Evolutionary conservation across 257 asterid genomes (phyloP), one percentile per base, ranked within the genome.

Genomic region (Dorcoceras hygrometricum): DNA sequence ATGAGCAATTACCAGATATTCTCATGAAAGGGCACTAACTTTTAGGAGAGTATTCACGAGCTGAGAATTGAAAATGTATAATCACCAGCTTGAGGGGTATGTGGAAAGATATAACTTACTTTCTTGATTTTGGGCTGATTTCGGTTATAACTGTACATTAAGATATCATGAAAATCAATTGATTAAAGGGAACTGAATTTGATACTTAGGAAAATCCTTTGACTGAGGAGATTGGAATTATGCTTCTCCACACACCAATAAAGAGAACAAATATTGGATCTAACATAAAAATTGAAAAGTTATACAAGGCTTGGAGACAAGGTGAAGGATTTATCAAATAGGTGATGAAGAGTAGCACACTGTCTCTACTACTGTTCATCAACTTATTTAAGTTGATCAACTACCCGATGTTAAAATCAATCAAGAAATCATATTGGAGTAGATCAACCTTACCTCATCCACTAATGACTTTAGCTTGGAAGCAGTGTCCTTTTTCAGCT

Each of bases 401-500:
- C 51, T 12, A 43, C 19, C 51, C n/a, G 12, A 43, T 43, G 51
- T 36, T 36, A 43, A 43, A 43, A 43, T 14, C 51, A 16, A 3
- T 43, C 19, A 14, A 43, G 6, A 43, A 14, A 12, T 6, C 19
- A 39, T 11, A 10, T 43, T 43, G 51, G 19, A 43, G 51, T 19
- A 43, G 11, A 43, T 43, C 19, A 16, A 36, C 23, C 63, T 66
- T 81, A 88, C 99, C 89, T 87, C 97, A 61, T 91, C 87, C 50
- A 90, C 99, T 39, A 75, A 65, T 46, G 97, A 90, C 86, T 94
- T 94, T 60, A 94, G 70, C 84, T 88, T 94, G 26, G 83, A 25
- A 69, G 96, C 95, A 57, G 86, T 94, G 76, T 94, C 87, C 71
- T 90, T 94, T 72, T 87, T 94, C 71, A 94, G 84, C 82, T 88